Conservation (phyloP, 495 filamentous ascomycete species). For the Aspergillus carlsbadensis region DNA sequence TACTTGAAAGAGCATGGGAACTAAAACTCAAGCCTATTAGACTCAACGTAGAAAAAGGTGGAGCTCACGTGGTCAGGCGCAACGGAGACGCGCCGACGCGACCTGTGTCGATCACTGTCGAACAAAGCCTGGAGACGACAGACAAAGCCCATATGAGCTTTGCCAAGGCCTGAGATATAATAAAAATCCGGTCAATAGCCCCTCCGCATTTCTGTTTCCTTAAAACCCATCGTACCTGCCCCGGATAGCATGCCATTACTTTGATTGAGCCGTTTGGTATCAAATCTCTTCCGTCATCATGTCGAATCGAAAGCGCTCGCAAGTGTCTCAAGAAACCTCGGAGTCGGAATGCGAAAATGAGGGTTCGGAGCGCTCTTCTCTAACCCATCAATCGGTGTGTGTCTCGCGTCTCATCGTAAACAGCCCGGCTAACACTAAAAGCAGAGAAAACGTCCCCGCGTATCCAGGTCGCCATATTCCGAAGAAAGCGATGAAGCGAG, state of each 20-base stretch:
- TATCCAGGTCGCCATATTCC: slow-evolving; percentile 24
- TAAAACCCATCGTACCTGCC: no score
- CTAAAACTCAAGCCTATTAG: background rate
- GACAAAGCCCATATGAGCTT: no score
- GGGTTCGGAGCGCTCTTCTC: slow-evolving; percentile 39
- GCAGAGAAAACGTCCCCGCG: slow-evolving; percentile 42
- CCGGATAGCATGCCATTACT: no score
- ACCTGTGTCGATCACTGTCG: background rate
- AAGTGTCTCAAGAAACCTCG: slow-evolving; percentile 40
- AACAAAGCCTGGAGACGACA: no score
- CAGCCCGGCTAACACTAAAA: slow-evolving; percentile 18
- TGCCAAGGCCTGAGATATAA: no score
- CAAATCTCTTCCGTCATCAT: slow-evolving; percentile 26
- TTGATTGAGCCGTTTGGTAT: no score
- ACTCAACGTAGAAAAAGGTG: background rate
- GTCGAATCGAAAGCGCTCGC: slow-evolving; percentile 49
- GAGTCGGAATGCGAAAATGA: slow-evolving; percentile 49
- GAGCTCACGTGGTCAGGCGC: background rate
- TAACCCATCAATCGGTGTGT: slow-evolving; percentile 36
- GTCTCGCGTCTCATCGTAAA: background rate
- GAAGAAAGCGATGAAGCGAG: slow-evolving; percentile 28
- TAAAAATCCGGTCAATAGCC: background rate
- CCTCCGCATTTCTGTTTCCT: background rate
- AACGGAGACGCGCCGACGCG: slow-evolving; percentile 11
- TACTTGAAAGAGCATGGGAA: background rate